Base-by-base conservation (phyloP, 2,329 filamentous ascomycete species). In the Phyllosticta citrichinensis region DNA sequence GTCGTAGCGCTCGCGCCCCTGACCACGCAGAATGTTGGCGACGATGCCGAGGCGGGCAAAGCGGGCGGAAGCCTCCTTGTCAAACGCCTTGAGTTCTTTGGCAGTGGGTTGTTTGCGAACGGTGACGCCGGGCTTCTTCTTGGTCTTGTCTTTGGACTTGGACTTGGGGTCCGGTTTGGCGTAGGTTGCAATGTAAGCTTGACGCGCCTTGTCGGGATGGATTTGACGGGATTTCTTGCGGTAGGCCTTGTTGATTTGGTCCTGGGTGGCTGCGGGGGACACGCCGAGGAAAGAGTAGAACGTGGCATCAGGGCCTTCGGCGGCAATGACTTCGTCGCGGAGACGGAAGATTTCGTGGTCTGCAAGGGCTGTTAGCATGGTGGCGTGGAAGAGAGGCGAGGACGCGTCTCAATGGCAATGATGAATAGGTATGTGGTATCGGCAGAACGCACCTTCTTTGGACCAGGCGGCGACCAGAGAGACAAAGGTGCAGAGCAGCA, bases 311-410 rank as follows among this genome's bases (percentile, higher is more conserved):
- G 80, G 70, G 62, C 94, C 91, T 74, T 97, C 89, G 65, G 85
- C 79, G 53, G 84, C 77, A 63, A 83, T 78, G 61, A 99, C 83
- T 73, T 97, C 94, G 77, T 97, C 91, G 70, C 87, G 87, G 64
- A 99, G 82, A 68, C 91, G 89, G 80, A 99, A 99, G 78, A 99
- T 97, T 77, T 99, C 94, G 72, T 95, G 91, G 77, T 99, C 94
- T 95, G 69, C 35, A 47, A n/a, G n/a, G 14, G 17, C n/a, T 2
- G 17, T 47, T 3, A 47, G 40, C 14, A 8, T 2, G 17, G 14
- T 4, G 14, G n/a, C 17, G 12, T 8, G 17, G 40, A n/a, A n/a
- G 17, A 47, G 17, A 47, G 17, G 53, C 19, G 24, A 30, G 20
- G 25, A 51, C 47, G 12, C 40, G 52, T 51, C 35, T 52, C 19